Evolutionary conservation across 768 basidiomycete genomes (phyloP), one percentile per base, ranked within the genome.

Genomic region (Podaxis sp.): DNA sequence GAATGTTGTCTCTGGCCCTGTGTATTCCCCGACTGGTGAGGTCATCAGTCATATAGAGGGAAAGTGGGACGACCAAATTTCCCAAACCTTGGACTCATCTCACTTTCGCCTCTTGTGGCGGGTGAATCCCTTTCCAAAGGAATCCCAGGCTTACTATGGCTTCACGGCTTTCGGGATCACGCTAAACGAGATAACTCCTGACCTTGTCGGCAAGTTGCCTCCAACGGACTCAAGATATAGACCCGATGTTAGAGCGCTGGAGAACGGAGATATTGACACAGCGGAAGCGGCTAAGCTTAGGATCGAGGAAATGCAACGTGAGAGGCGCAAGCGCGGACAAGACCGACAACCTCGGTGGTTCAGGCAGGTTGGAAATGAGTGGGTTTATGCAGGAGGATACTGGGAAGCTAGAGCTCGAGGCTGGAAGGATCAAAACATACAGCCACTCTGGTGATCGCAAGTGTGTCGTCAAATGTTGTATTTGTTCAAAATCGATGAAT

Each of bases 1-100:
- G 20, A 94, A 95, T 66, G 80, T 87, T 46, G 86, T 95, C 54
- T 76, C 82, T 22, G 93, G 90, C 4, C 71, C 78, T 4, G 79
- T 93, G 28, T 72, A 84, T 61, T 83, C 83, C 26, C 66, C 80
- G 17, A 76, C 79, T 37, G 89, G 88, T 24, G 75, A 85, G 6
- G 75, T 82, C 11, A 74, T 83, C 17, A 81, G 88, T 38, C 81
- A 82, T 41, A 75, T 95, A n/a, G 92, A 94, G 73, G 93, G 93
- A 52, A 93, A 90, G 73, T 96, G 93, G 94, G 90, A 95, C 70
- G 90, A 94, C 62, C 86, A 87, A 67, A 74, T 95, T 63, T 83
- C 84, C n/a, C 87, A 86, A 66, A 83, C 83, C 52, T 77, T 89
- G 28, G 89, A 88, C 71, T 77, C 83, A 17, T 87, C 84, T 2